Evolutionary conservation across 2,329 filamentous ascomycete genomes (phyloP).

Genomic region (Sphaceloma murrayae): DNA sequence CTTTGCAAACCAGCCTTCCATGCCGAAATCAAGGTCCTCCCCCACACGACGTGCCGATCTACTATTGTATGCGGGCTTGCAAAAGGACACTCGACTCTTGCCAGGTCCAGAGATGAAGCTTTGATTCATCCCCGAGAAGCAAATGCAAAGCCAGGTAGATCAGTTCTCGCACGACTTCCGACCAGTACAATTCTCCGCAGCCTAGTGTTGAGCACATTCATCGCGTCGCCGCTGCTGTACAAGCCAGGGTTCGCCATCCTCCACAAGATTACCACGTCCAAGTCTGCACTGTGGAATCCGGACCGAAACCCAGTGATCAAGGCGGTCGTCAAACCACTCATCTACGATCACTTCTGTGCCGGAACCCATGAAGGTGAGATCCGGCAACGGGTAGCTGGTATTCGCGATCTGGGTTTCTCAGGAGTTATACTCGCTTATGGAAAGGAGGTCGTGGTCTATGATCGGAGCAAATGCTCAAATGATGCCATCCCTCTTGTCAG

Average conservation of each 20-base stretch:
- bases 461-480: background rate
- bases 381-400: conserved; percentile 35
- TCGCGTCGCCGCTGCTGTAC: conserved; percentile 27
- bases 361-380: conserved; percentile 43
- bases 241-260: conserved; percentile 27
- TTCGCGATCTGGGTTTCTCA: conserved; percentile 42
- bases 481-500: conserved; percentile 20
- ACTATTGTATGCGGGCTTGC: background rate
- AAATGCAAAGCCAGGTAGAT: background rate
- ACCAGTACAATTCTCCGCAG: conserved; percentile 25
- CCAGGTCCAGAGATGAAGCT: background rate
- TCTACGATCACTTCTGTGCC: conserved; percentile 51
- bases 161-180: conserved; percentile 21
- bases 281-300: conserved; percentile 37
- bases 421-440: conserved; percentile 48
- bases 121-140: background rate
- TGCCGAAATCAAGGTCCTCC: background rate
- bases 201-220: conserved; percentile 27
- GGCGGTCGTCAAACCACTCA: conserved; percentile 36
- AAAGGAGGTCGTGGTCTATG: conserved; percentile 37
- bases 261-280: conserved; percentile 36
- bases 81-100: background rate
- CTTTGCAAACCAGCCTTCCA: background rate
- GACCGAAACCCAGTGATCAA: conserved; percentile 41
- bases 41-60: background rate